Base-by-base conservation (phyloP, 768 basidiomycete species). In the Podaxis mareebaensis region DNA sequence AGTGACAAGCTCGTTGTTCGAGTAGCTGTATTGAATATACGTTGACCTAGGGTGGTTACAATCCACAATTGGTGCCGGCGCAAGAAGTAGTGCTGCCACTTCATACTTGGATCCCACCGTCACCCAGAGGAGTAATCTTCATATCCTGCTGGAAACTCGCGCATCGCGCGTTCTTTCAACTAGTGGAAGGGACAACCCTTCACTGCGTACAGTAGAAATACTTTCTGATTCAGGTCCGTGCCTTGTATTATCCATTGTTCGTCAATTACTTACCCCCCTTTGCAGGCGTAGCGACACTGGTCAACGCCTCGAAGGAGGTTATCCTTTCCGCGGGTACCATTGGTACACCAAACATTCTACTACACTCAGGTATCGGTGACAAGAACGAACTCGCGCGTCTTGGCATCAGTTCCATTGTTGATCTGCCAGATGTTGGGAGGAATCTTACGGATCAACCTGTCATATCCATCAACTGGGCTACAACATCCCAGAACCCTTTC, bases 291-390 rank as follows among this genome's bases (percentile, higher is more conserved):
- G 17, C 15, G 39, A 24, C 17, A 56, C 46, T 44, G 38, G 15
- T 72, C 1, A 72, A 65, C 0, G 87, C 86, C 0, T 70, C 67
- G 61, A 84, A 83, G 64, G 87, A 89, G 66, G 75, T 89, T 60
- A 77, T 89, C 17, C 66, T 89, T 4, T 71, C 73, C 0, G 76
- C 75, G 13, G 80, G 80, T 1, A 53, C 75, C 2, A 67, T 79
- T 46, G 76, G 74, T 8, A 78, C 79, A 2, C 75, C 79, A 0
- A 73, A 76, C 2, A 71, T 80, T 33, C 68, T 79, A 6, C 65
- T 75, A 53, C 71, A 74, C 28, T 78, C 76, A 12, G 78, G 78
- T 36, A 76, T 81, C 22, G 78, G 79, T 13, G 67, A 70, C 40
- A 60, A 56, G 12, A 36, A 46, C 30, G 68, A 69, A 12, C 70